These are phyloP conservation scores for Microbotryomycetes sp. DNA, from an alignment of 1,284 basidiomycete genomes.

Conservation along the genomic window DNA sequence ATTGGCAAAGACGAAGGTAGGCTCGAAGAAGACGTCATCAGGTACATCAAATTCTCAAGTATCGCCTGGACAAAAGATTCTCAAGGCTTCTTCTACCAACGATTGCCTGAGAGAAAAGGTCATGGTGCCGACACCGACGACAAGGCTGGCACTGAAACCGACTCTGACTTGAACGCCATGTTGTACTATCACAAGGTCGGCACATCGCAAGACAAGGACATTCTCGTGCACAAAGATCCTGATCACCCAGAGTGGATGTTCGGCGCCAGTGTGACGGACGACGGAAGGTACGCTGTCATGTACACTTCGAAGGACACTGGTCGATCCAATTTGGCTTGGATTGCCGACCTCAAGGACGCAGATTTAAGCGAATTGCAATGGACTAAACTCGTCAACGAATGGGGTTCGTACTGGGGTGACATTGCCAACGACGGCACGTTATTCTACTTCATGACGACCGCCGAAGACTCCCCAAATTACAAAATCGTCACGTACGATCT, in stretches of 20 bases:
- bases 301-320: slow-evolving; percentile 51
- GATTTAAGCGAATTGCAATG: slow-evolving; percentile 49
- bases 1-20: slow-evolving; percentile 48
- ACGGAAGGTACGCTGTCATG: slow-evolving; percentile 53
- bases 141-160: slow-evolving; percentile 58
- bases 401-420: slow-evolving; percentile 44
- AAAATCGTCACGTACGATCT: slow-evolving; percentile 64
- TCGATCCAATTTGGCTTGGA: slow-evolving; percentile 63
- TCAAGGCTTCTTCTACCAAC: slow-evolving; percentile 73
- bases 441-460: slow-evolving; percentile 60
- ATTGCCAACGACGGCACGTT: slow-evolving; percentile 60
- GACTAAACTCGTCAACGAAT: slow-evolving; percentile 26
- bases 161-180: slow-evolving; percentile 59
- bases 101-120: slow-evolving; percentile 40
- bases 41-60: slow-evolving; percentile 65
- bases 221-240: slow-evolving; percentile 59
- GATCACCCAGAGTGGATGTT: slow-evolving; percentile 63
- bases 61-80: slow-evolving; percentile 68
- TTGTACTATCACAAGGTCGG: slow-evolving; percentile 67
- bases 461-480: slow-evolving; percentile 45
- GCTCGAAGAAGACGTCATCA: slow-evolving; percentile 59
- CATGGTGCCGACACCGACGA: slow-evolving; percentile 52
- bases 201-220: slow-evolving; percentile 62
- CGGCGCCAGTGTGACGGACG: slow-evolving; percentile 26
- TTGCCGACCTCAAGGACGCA: slow-evolving; percentile 56